Conservation (phyloP, 768 basidiomycete species). For the Tylopilus felleus region DNA sequence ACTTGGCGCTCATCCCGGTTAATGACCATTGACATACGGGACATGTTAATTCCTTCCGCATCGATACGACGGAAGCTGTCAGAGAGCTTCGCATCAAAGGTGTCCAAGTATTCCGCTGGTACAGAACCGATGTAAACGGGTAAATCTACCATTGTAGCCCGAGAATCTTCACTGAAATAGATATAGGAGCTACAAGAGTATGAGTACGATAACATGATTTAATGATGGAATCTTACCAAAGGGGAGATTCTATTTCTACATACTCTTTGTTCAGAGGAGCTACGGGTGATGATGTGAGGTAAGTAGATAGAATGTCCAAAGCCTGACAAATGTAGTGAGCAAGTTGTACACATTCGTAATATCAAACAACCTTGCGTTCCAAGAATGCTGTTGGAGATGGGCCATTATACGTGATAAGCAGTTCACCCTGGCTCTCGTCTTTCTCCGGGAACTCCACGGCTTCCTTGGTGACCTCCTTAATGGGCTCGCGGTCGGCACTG, state of each 20-base stretch:
- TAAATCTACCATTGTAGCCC: slow-evolving; percentile 70
- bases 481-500: slow-evolving; percentile 58
- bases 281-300: slow-evolving; percentile 81
- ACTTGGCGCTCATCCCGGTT: slow-evolving; percentile 87
- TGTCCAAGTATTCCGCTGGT: slow-evolving; percentile 73
- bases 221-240: slow-evolving; percentile 54
- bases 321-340: slow-evolving; percentile 48
- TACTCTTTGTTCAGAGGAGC: slow-evolving; percentile 89
- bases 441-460: slow-evolving; percentile 92
- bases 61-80: slow-evolving; percentile 67
- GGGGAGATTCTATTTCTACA: slow-evolving; percentile 85
- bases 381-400: slow-evolving; percentile 70
- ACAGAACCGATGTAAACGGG: slow-evolving; percentile 81
- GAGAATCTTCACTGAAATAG: slow-evolving; percentile 74
- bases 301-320: slow-evolving; percentile 79
- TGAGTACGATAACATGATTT: slow-evolving; percentile 12
- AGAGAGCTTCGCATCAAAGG: slow-evolving; percentile 65
- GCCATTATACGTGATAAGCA: slow-evolving; percentile 74
- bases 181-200: slow-evolving; percentile 64
- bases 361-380: slow-evolving; percentile 55
- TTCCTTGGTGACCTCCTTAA: slow-evolving; percentile 53
- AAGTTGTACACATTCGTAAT: not conserved
- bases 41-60: slow-evolving; percentile 81
- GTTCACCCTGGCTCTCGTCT: slow-evolving; percentile 92
- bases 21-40: slow-evolving; percentile 82